phyloP scores from a whole-genome alignment of 2,329 filamentous ascomycete species.

The Aspergillus luchuensis region DNA sequence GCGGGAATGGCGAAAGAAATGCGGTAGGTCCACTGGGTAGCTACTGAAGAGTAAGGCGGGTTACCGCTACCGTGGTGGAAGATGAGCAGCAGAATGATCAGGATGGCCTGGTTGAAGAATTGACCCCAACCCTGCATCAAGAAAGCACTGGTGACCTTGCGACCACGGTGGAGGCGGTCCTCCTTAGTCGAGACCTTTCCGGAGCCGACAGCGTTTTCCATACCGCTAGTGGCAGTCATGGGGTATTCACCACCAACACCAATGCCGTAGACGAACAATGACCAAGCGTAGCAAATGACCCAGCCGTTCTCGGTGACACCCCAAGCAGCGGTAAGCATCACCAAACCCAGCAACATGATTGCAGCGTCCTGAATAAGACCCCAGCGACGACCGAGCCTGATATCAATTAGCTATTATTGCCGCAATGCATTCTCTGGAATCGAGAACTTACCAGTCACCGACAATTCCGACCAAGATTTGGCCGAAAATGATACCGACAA shows the following conservation, averaged over 20 bases:
- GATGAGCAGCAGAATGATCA: constrained; percentile 83
- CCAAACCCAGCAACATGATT: constrained; percentile 90
- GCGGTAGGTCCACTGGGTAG: constrained; percentile 88
- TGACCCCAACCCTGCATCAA: constrained; percentile 99
- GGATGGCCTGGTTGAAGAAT: constrained; percentile 85
- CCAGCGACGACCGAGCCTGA: constrained; percentile 84
- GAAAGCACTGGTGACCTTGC: constrained; percentile 94
- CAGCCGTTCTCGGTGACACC: constrained; percentile 84
- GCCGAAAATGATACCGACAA: constrained; percentile 91
- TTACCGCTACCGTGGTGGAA: constrained; percentile 79
- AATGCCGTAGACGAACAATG: constrained; percentile 85
- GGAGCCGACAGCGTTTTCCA: constrained; percentile 85
- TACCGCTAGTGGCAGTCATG: constrained; percentile 92
- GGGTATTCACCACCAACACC: constrained; percentile 79
- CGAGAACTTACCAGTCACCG: constrained; percentile 61
- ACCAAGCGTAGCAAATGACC: constrained; percentile 97
- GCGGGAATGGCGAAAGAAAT: constrained; percentile 90
- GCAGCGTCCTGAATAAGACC: constrained; percentile 92
- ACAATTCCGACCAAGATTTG: constrained; percentile 84
- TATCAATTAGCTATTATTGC: constrained; percentile 13
- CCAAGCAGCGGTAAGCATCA: constrained; percentile 92
- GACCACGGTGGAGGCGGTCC: constrained; percentile 90
- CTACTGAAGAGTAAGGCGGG: constrained; percentile 74
- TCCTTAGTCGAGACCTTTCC: constrained; percentile 88
- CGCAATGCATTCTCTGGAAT: not conserved